Evolutionary conservation across 331 rosid genomes (phyloP).

Genomic region (Malus hybrid): DNA sequence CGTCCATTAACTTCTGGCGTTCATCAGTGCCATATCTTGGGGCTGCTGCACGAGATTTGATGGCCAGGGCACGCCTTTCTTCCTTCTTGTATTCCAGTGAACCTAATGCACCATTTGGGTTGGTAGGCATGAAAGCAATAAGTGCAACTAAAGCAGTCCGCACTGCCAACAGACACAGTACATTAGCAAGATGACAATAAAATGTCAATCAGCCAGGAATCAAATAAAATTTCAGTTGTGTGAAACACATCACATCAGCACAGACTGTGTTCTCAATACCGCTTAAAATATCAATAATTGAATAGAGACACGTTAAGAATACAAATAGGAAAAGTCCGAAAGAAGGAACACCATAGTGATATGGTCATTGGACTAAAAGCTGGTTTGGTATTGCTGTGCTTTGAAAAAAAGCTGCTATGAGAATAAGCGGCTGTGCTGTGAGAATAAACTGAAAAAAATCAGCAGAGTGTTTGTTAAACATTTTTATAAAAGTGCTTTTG

Average conservation of each 20-base stretch:
- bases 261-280: not conserved
- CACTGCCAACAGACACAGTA: conserved; percentile 40
- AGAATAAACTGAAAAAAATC: too few species aligned
- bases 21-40: conserved; percentile 76
- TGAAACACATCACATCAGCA: not conserved
- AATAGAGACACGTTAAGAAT: not conserved
- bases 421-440: too few species aligned
- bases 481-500: too few species aligned
- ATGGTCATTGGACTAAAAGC: not conserved
- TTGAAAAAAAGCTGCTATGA: too few species aligned
- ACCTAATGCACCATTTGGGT: conserved; percentile 90
- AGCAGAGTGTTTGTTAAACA: too few species aligned
- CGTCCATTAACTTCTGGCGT: conserved; percentile 82
- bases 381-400: too few species aligned
- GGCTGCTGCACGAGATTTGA: conserved; percentile 75
- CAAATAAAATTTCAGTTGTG: not conserved
- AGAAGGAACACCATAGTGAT: not conserved
- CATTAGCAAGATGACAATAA: conserved; percentile 15
- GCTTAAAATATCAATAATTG: not conserved
- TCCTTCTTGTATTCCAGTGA: conserved; percentile 89
- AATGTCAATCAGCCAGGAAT: not conserved
- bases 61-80: conserved; percentile 70
- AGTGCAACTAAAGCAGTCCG: conserved; percentile 94
- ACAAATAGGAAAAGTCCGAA: not conserved
- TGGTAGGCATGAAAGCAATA: conserved; percentile 95